Evolutionary conservation across 768 basidiomycete species (phyloP).

Genomic region (Naganishia vaughanmartiniae): DNA sequence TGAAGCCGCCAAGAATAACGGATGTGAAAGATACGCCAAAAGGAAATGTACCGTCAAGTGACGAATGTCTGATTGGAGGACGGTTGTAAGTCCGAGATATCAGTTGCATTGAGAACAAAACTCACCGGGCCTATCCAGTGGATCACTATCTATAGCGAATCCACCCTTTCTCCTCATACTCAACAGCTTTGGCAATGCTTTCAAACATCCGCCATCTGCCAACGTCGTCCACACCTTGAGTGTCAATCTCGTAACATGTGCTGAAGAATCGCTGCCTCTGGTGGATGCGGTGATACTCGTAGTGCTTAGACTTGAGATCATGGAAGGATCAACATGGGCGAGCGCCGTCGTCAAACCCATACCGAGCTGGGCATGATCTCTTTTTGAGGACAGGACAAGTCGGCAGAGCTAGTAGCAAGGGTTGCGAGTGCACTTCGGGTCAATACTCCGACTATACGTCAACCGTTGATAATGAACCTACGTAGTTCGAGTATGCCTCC

Average conservation of each 20-base stretch:
- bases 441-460: not conserved
- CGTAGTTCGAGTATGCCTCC: slow-evolving; percentile 41
- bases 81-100: not conserved
- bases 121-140: slow-evolving; percentile 49
- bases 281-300: slow-evolving; percentile 20
- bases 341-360: slow-evolving; percentile 41
- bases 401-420: slow-evolving; percentile 41
- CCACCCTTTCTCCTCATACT: slow-evolving; percentile 46
- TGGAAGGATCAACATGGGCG: slow-evolving; percentile 39
- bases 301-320: slow-evolving; percentile 2
- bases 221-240: slow-evolving; percentile 41
- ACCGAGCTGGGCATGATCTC: slow-evolving; percentile 46
- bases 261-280: slow-evolving; percentile 4
- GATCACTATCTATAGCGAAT: slow-evolving; percentile 38
- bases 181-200: slow-evolving; percentile 46
- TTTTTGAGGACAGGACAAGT: slow-evolving; percentile 44
- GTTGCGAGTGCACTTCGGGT: not conserved
- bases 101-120: not conserved
- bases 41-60: slow-evolving; percentile 44
- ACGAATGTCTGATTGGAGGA: slow-evolving; percentile 40
- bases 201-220: slow-evolving; percentile 45
- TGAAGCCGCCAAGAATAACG: slow-evolving; percentile 43
- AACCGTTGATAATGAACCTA: slow-evolving; percentile 29
- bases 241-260: slow-evolving; percentile 34
- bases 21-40: slow-evolving; percentile 40